Conservation (phyloP, 2,329 filamentous ascomycete genomes). For the Corniculantispora saksenae region DNA sequence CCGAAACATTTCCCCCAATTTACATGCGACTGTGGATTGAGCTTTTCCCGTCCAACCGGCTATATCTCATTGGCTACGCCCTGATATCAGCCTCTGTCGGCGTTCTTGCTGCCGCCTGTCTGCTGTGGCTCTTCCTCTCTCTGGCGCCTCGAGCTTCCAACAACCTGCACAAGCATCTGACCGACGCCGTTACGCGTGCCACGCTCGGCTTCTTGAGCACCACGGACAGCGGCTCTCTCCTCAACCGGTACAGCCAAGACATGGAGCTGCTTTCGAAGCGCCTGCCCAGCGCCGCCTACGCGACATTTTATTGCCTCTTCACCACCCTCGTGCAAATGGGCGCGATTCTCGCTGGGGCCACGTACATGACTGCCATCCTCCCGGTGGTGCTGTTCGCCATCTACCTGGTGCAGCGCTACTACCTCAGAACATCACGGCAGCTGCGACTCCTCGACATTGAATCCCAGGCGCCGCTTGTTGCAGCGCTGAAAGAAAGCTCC, state of each 20-base stretch:
- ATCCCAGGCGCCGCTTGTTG: neutral
- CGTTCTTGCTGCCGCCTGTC: neutral
- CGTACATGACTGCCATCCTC: neutral
- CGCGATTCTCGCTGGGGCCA: neutral
- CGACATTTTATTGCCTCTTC: neutral
- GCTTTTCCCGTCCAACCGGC: neutral
- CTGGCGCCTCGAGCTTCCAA: neutral
- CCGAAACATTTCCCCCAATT: neutral
- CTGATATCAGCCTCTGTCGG: neutral
- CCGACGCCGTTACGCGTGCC: neutral
- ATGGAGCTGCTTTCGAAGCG: neutral
- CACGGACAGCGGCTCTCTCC: neutral
- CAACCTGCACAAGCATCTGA: neutral
- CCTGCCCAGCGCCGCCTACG: neutral
- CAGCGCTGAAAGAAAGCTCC: neutral
- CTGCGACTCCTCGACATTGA: neutral
- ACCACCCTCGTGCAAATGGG: neutral
- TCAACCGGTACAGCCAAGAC: neutral
- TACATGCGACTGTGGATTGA: neutral
- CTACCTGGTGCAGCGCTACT: conserved; percentile 24
- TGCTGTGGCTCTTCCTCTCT: neutral
- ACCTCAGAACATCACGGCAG: neutral
- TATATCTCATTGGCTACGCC: neutral
- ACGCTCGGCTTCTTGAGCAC: neutral
- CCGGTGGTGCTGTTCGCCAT: neutral